A percentile compares a stretch with the other conserved stretches of the same genome.
Evolutionary conservation across 2,329 filamentous ascomycete species (phyloP).

Genomic region (Phyllosticta citriasiana): DNA sequence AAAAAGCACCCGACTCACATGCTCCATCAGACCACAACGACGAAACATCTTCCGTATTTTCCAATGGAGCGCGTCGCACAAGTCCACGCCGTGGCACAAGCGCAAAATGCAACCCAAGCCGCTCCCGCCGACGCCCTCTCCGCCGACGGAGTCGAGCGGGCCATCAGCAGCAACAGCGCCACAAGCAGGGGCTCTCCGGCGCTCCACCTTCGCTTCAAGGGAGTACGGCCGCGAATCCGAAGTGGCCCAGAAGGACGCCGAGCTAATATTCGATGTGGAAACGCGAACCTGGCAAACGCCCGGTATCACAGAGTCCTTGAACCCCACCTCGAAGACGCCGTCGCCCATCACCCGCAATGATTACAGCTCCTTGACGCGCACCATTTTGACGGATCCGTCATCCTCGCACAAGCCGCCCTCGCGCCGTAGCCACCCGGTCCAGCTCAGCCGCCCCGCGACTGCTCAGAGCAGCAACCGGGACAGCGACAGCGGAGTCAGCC

Average conservation of each 20-base stretch:
- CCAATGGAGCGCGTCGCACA: conserved; percentile 8
- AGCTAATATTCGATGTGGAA: not conserved
- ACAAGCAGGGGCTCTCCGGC: not conserved
- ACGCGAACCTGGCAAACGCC: not conserved
- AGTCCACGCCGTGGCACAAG: conserved; percentile 1
- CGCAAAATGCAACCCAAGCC: conserved; percentile 2
- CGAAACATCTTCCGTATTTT: conserved; percentile 7
- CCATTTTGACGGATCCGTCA: not conserved
- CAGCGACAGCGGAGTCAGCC: not conserved
- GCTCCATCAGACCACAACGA: not conserved
- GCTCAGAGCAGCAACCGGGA: not conserved
- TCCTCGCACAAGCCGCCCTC: not conserved
- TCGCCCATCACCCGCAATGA: not conserved
- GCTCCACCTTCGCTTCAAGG: not conserved
- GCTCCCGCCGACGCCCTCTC: not conserved
- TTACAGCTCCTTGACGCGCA: not conserved
- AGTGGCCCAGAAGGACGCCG: not conserved
- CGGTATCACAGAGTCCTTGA: not conserved
- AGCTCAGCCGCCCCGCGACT: not conserved
- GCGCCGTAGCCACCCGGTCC: not conserved
- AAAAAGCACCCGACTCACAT: not conserved
- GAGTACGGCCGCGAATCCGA: not conserved
- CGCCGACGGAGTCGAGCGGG: not conserved
- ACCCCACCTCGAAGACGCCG: not conserved
- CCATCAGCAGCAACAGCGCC: not conserved